Conservation (phyloP, 495 filamentous ascomycete species). For the Annulohypoxylon nitens region DNA sequence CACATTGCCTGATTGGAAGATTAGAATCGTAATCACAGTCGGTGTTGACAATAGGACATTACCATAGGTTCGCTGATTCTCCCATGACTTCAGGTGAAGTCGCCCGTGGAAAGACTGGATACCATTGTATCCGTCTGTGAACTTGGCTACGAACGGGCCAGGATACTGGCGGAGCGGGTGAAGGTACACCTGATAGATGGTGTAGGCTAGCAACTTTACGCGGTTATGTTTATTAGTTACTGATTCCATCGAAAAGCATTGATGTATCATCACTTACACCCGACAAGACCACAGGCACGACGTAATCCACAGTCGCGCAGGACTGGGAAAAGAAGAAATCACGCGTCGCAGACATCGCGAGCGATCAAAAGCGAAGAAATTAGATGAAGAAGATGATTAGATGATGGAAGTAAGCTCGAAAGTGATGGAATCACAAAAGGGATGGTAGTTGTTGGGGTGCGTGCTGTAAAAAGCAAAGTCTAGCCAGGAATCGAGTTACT, state of each 20-base stretch:
- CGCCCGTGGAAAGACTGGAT: conserved; percentile 58
- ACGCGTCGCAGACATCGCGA: not conserved
- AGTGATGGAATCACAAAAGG: too few species aligned
- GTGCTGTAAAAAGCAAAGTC: too few species aligned
- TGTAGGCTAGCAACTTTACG: not conserved
- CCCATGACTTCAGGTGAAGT: conserved; percentile 58
- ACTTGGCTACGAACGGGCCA: conserved; percentile 61
- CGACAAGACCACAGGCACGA: not conserved
- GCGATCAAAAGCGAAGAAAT: too few species aligned
- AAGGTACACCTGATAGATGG: conserved; percentile 38
- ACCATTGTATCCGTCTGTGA: conserved; percentile 57
- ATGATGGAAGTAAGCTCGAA: too few species aligned
- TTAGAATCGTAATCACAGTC: not conserved
- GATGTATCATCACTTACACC: not conserved
- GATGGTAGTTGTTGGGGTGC: too few species aligned
- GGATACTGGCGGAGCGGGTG: conserved; percentile 60
- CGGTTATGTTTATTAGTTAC: not conserved
- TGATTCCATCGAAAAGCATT: not conserved
- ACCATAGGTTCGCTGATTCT: conserved; percentile 59
- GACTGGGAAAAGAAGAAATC: too few species aligned
- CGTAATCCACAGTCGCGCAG: not conserved
- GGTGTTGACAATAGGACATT: not conserved
- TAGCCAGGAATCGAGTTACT: too few species aligned
- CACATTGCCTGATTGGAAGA: conserved; percentile 42
- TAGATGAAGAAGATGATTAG: too few species aligned